Conservation (phyloP, 768 basidiomycete species). For the Lyophyllum semitale region DNA sequence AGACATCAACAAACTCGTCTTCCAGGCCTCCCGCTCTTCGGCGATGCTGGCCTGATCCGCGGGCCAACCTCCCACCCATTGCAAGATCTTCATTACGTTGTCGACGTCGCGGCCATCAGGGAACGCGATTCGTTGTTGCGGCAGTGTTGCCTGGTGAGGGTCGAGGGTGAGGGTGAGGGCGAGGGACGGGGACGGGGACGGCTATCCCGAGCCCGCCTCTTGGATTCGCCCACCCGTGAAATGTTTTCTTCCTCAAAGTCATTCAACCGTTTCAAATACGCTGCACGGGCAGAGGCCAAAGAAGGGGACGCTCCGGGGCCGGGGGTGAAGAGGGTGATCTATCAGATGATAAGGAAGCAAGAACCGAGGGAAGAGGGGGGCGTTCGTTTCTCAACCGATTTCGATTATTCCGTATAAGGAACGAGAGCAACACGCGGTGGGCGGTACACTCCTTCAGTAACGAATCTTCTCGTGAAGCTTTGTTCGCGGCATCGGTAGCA, state of each 20-base stretch:
- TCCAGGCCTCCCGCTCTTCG: slow-evolving; percentile 70
- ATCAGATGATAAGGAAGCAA: slow-evolving; percentile 66
- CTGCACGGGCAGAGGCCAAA: slow-evolving; percentile 65
- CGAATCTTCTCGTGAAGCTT: neutral
- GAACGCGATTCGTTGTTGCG: no score
- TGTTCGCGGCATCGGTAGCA: slow-evolving; percentile 17
- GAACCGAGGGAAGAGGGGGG: slow-evolving; percentile 62
- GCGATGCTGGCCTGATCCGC: slow-evolving; percentile 47
- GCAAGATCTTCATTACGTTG: slow-evolving; percentile 91
- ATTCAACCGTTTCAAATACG: slow-evolving; percentile 76
- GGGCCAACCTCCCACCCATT: slow-evolving; percentile 67
- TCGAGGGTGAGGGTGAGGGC: no score
- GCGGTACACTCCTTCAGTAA: slow-evolving; percentile 62
- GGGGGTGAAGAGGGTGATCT: slow-evolving; percentile 68
- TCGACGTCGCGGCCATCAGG: no score
- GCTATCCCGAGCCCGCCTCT: slow-evolving; percentile 68
- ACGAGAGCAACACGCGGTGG: slow-evolving; percentile 89
- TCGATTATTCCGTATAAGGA: slow-evolving; percentile 64
- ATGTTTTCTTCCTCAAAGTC: slow-evolving; percentile 97
- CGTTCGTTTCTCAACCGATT: slow-evolving; percentile 53
- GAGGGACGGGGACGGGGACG: no score
- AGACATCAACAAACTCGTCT: slow-evolving; percentile 83
- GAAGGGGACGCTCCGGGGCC: slow-evolving; percentile 68
- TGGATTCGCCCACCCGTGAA: slow-evolving; percentile 78
- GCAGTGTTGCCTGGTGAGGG: no score